phyloP scores from a whole-genome alignment of 139 green algal species.

The Asterochloris erici region DNA sequence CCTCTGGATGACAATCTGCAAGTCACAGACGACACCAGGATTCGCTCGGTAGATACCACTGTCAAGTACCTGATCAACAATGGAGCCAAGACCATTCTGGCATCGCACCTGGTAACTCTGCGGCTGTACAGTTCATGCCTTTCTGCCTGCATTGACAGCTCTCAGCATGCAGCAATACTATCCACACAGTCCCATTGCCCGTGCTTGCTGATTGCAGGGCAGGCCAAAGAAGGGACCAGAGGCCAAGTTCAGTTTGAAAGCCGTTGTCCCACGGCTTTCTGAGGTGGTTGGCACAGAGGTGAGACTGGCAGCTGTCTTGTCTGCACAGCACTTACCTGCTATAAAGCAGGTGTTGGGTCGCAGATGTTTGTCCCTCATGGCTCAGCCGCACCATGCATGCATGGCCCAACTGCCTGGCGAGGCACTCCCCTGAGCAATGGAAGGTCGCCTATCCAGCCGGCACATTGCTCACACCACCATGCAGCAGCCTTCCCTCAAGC shows the following conservation, averaged over 20 bases:
- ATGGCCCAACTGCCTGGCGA: not conserved
- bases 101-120: slow-evolving; percentile 82
- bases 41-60: slow-evolving; percentile 93
- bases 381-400: not conserved
- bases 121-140: not conserved
- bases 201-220: slow-evolving; percentile 49
- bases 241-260: slow-evolving; percentile 80
- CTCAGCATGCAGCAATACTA: too few species aligned
- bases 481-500: not conserved
- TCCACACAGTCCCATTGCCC: too few species aligned
- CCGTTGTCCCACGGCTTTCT: slow-evolving; percentile 66
- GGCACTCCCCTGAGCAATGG: not conserved
- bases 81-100: slow-evolving; percentile 94
- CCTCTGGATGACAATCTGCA: slow-evolving; percentile 87
- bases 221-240: slow-evolving; percentile 94
- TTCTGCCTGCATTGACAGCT: not conserved
- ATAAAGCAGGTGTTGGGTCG: too few species aligned
- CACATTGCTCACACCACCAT: not conserved
- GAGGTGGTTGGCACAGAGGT: slow-evolving; percentile 84
- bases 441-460: not conserved
- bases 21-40: slow-evolving; percentile 98
- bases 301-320: not conserved
- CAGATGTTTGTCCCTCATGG: not conserved
- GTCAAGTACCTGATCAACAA: slow-evolving; percentile 79
- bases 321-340: too few species aligned